A percentile compares a stretch with the other conserved stretches of the same genome.
Conservation (phyloP, 2,329 filamentous ascomycete species). For the Pleomassaria siparia region DNA sequence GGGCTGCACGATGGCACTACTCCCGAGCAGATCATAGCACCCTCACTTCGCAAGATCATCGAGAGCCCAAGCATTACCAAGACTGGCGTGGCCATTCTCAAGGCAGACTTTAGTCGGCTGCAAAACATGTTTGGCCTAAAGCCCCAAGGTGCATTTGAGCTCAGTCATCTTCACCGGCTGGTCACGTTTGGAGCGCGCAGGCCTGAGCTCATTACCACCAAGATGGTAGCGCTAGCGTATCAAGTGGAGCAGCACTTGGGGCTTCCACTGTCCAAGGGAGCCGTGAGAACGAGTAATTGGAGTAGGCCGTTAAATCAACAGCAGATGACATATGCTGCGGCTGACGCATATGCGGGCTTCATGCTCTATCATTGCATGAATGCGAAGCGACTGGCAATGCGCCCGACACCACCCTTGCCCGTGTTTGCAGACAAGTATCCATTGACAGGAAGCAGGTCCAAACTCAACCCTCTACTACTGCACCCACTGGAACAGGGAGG, state of each 20-base stretch:
- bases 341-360: constrained; percentile 81
- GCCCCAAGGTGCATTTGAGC: constrained; percentile 70
- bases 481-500: constrained; percentile 21
- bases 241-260: constrained; percentile 72
- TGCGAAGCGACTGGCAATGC: constrained; percentile 58
- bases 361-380: constrained; percentile 76
- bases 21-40: constrained; percentile 63
- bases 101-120: constrained; percentile 65
- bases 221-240: constrained; percentile 63
- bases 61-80: constrained; percentile 72
- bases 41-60: constrained; percentile 70
- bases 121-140: constrained; percentile 66
- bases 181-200: constrained; percentile 65
- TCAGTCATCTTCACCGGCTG: constrained; percentile 79
- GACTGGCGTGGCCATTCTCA: constrained; percentile 71
- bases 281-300: constrained; percentile 78
- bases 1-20: constrained; percentile 55
- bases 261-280: constrained; percentile 78
- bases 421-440: constrained; percentile 64
- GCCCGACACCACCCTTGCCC: constrained; percentile 70
- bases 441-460: not conserved
- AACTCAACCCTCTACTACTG: constrained; percentile 20
- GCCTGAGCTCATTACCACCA: constrained; percentile 39
- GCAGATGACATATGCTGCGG: constrained; percentile 75
- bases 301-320: constrained; percentile 59